These are phyloP conservation scores for Trichoderma erinaceum DNA, from an alignment of 495 filamentous ascomycete genomes.

Conservation along the genomic window DNA sequence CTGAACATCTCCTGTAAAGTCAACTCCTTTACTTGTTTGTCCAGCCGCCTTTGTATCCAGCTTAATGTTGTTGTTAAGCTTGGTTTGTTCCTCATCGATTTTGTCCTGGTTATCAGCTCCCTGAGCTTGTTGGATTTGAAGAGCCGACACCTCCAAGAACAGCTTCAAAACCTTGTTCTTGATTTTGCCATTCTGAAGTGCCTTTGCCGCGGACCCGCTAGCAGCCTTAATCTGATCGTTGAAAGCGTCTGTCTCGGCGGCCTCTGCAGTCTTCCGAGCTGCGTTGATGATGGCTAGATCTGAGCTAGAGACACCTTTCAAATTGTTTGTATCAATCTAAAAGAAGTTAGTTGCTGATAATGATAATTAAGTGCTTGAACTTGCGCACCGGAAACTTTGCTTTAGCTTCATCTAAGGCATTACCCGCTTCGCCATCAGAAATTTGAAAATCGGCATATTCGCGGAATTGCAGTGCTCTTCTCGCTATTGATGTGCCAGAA, in stretches of 20 bases:
- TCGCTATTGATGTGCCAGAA: background rate
- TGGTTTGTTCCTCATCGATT: constrained; percentile 34
- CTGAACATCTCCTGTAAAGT: background rate
- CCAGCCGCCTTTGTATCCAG: constrained; percentile 36
- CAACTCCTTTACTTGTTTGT: constrained; percentile 11
- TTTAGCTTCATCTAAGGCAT: background rate
- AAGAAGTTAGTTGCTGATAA: background rate
- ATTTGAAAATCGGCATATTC: background rate
- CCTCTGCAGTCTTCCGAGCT: constrained; percentile 34
- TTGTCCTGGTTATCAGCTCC: constrained; percentile 29
- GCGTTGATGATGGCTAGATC: constrained; percentile 37
- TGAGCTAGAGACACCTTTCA: constrained; percentile 30
- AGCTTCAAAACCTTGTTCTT: constrained; percentile 52
- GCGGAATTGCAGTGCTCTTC: background rate
- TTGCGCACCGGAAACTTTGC: background rate
- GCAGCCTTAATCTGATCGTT: constrained; percentile 35
- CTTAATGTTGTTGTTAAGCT: constrained; percentile 42
- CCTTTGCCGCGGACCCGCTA: constrained; percentile 27
- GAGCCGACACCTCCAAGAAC: constrained; percentile 29
- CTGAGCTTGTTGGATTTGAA: constrained; percentile 34
- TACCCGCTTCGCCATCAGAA: background rate
- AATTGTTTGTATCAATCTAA: constrained; percentile 20
- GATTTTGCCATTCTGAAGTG: constrained; percentile 47
- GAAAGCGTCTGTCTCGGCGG: constrained; percentile 35
- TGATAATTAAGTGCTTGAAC: background rate